Percentiles rank a stretch among this genome's conserved stretches.
Evolutionary conservation across 2,329 filamentous ascomycete species (phyloP).

Genomic region (Chaetomium globosum): DNA sequence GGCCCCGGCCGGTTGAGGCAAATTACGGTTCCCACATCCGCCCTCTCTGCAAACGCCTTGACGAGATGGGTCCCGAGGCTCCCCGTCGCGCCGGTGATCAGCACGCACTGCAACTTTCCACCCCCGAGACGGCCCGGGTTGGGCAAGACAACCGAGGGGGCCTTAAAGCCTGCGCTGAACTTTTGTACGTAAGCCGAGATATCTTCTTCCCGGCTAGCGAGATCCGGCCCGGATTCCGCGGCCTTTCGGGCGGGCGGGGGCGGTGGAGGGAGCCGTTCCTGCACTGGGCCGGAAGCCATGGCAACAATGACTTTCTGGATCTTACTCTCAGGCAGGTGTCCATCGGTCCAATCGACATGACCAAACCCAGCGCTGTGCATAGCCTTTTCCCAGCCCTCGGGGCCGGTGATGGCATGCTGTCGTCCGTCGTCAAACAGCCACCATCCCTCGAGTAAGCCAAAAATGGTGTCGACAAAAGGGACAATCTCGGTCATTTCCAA

Average conservation of each 20-base stretch:
- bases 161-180: too few species aligned
- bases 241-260: neutral
- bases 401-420: slow-evolving; percentile 33
- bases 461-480: slow-evolving; percentile 43
- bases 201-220: too few species aligned
- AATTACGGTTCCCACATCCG: slow-evolving; percentile 40
- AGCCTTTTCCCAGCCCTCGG: slow-evolving; percentile 35
- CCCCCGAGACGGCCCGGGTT: neutral
- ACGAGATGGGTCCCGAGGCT: slow-evolving; percentile 47
- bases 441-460: slow-evolving; percentile 46
- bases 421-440: slow-evolving; percentile 44
- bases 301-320: slow-evolving; percentile 34
- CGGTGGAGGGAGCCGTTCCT: neutral
- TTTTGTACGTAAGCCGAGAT: too few species aligned
- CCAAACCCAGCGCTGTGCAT: slow-evolving; percentile 38
- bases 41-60: slow-evolving; percentile 34
- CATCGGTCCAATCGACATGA: slow-evolving; percentile 42
- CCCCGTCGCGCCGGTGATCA: slow-evolving; percentile 47
- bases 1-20: slow-evolving; percentile 51
- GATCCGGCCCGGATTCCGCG: too few species aligned
- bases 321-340: slow-evolving; percentile 37
- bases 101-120: slow-evolving; percentile 31
- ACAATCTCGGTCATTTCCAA: slow-evolving; percentile 42
- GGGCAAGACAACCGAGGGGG: too few species aligned
- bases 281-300: slow-evolving; percentile 29